Percentiles rank a stretch among this genome's conserved stretches.
phyloP scores from a whole-genome alignment of 2,329 filamentous ascomycete species.

The Parasarocladium wereldwijsianum region DNA sequence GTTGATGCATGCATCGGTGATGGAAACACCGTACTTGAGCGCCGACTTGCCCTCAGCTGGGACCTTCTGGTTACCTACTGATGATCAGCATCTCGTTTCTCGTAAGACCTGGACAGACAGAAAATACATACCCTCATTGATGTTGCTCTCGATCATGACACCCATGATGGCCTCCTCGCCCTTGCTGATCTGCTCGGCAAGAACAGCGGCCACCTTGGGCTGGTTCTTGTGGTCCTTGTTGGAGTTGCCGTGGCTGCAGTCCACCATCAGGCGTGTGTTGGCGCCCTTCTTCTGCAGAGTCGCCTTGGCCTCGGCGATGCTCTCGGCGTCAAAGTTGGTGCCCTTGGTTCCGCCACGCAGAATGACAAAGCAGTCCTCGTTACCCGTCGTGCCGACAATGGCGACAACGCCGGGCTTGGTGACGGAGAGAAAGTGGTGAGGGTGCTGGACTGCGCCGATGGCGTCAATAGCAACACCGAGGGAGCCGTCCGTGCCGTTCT shows the following conservation, averaged over 20 bases:
- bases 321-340: slow-evolving; percentile 82
- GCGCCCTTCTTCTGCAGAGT: slow-evolving; percentile 62
- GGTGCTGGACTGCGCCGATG: slow-evolving; percentile 80
- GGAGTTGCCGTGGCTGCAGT: slow-evolving; percentile 95
- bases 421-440: slow-evolving; percentile 93
- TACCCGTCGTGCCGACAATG: slow-evolving; percentile 86
- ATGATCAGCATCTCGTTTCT: background rate
- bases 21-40: slow-evolving; percentile 86
- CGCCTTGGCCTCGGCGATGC: slow-evolving; percentile 70
- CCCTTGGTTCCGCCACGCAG: slow-evolving; percentile 83
- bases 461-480: slow-evolving; percentile 86
- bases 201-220: slow-evolving; percentile 70
- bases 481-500: slow-evolving; percentile 93
- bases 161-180: slow-evolving; percentile 87
- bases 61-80: slow-evolving; percentile 71
- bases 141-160: slow-evolving; percentile 98
- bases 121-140: slow-evolving; percentile 62
- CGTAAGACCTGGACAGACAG: background rate
- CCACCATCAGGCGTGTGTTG: slow-evolving; percentile 76
- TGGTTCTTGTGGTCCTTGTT: slow-evolving; percentile 96
- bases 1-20: slow-evolving; percentile 92
- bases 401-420: slow-evolving; percentile 93
- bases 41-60: slow-evolving; percentile 71
- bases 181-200: slow-evolving; percentile 72
- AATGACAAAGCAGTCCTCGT: slow-evolving; percentile 95